Evolutionary conservation across 2,329 filamentous ascomycete species (phyloP).

Genomic region (Periglandula ipomoeae): DNA sequence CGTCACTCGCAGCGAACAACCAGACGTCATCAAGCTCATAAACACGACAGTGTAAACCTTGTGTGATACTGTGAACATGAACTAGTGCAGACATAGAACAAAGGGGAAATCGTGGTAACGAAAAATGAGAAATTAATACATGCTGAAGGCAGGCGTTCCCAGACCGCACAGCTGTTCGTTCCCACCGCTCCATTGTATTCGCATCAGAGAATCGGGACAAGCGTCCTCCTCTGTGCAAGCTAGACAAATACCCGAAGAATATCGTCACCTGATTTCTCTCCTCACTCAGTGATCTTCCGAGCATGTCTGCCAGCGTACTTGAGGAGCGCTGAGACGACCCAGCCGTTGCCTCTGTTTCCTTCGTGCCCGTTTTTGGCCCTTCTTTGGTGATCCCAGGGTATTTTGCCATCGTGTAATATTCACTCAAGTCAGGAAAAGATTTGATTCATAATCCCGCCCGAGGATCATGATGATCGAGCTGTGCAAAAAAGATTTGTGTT

Average conservation of each 20-base stretch:
- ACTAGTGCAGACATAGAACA: not conserved
- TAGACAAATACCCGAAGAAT: not conserved
- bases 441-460: constrained; percentile 1
- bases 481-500: not conserved
- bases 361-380: not conserved
- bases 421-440: not conserved
- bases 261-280: not conserved
- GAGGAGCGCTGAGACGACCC: not conserved
- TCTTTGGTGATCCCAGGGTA: constrained; percentile 1
- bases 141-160: constrained; percentile 28
- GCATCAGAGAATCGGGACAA: not conserved
- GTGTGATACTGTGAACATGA: not conserved
- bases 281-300: too few relatives aligned
- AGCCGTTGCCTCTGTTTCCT: not conserved
- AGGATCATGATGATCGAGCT: constrained; percentile 3
- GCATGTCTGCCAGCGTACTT: not conserved
- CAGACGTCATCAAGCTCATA: not conserved
- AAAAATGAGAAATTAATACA: constrained; percentile 40
- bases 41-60: not conserved
- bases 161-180: constrained; percentile 16
- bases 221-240: not conserved
- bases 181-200: constrained; percentile 13
- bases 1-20: too few relatives aligned
- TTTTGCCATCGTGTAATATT: not conserved
- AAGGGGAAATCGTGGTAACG: constrained; percentile 18